Percentiles rank a stretch among this genome's conserved stretches.
Conservation (phyloP, 1,284 basidiomycete species). For the Pisolithus thermaeus region DNA sequence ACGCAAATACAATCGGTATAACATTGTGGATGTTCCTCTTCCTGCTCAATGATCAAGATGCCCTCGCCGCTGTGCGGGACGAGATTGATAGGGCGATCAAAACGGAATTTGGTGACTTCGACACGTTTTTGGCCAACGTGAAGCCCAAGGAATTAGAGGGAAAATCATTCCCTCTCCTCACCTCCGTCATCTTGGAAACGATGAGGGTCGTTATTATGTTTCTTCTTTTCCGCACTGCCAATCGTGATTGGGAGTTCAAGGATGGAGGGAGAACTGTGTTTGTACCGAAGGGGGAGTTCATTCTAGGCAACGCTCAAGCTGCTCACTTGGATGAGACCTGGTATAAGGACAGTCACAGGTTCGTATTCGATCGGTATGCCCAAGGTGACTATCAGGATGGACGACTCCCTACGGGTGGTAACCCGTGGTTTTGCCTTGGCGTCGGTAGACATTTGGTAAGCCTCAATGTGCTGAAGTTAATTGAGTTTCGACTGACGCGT, state of each 20-base stretch:
- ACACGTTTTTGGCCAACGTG: conserved; percentile 8
- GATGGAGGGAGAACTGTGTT: conserved; percentile 7
- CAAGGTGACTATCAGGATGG: conserved; percentile 13
- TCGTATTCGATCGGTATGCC: conserved; percentile 20
- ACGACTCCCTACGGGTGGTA: conserved; percentile 15
- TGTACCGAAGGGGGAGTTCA: conserved; percentile 17
- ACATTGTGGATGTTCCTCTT: conserved; percentile 16
- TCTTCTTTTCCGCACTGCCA: conserved; percentile 12
- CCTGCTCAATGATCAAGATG: conserved; percentile 11
- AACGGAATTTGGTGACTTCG: conserved; percentile 9
- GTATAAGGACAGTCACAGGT: conserved; percentile 11
- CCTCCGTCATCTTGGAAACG: conserved; percentile 26
- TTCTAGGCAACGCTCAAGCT: conserved; percentile 17
- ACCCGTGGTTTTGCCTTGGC: conserved; percentile 17
- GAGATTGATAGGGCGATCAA: conserved; percentile 19
- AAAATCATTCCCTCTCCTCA: conserved; percentile 15
- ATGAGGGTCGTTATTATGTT: conserved; percentile 18
- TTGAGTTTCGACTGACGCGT: not conserved
- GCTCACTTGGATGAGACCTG: conserved; percentile 15
- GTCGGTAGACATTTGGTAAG: conserved; percentile 20
- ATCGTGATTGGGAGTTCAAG: conserved; percentile 14
- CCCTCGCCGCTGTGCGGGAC: conserved; percentile 13
- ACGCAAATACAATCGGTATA: conserved; percentile 18
- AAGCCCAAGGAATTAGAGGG: conserved; percentile 15
- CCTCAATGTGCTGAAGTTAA: not conserved